Base-by-base conservation (phyloP, 2,329 filamentous ascomycete genomes). In the Nigrospora osmanthi region DNA sequence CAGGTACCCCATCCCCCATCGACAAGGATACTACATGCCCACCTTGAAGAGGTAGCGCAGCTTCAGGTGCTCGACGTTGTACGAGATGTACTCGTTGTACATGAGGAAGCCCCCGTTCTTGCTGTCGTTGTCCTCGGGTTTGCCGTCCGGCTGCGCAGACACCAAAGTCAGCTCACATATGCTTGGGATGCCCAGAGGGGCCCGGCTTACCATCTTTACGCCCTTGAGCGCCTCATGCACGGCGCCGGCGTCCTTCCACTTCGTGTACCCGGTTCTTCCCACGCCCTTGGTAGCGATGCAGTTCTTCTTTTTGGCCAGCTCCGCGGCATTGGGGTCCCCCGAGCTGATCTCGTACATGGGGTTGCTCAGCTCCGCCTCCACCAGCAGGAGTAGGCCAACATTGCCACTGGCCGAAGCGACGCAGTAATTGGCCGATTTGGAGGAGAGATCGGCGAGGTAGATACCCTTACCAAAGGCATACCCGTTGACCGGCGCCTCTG, bases 401-500 rank as follows among this genome's bases (percentile, higher is more conserved):
- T 76, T 75, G 13, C 72, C 75, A 17, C 83, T 85, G 49, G 69
- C 72, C 51, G 65, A 61, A 0, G 78, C 62, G 42, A 65, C 73
- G 60, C 86, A 91, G 66, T 93, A 93, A 55, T 79, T 78, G 14
- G 87, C 86, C 1, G 82, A 87, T 63, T 93, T 93, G 59, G 78
- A 83, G 0, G 80, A 83, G 71, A 89, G 87, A 56, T 91, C 87
- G 3, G 87, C 87, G 2, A 93, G 76, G 59, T 93, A 93, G 40
- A 93, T 84, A 37, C 88, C 88, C 62, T 91, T 91, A 45, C 84
- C 87, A 53, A 93, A 93, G 82, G 89, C 89, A 67, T 89, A 89
- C 1, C 86, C 86, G 13, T 72, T 77, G 0, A 81, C 43, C 0
- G 87, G 88, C 0, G 87, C 87, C 62, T 93, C 48, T 48, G 23